Conservation (phyloP, 202 grass and related monocot species). For the Zizania palustris region DNA sequence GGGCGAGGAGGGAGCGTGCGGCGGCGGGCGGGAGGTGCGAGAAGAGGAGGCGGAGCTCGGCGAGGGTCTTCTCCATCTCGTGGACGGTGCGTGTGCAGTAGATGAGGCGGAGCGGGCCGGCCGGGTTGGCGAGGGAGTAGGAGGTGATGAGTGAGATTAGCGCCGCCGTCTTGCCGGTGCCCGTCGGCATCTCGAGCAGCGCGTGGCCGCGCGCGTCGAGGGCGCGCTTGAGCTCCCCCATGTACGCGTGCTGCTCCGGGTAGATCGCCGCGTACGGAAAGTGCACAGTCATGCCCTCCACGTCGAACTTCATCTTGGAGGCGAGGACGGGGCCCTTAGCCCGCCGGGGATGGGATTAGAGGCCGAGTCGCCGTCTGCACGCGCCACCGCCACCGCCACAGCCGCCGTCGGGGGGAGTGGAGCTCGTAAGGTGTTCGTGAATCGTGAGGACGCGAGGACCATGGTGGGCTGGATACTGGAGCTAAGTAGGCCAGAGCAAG, state of each 20-base stretch:
- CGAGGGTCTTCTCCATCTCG: slow-evolving; percentile 97
- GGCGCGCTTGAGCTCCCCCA: slow-evolving; percentile 85
- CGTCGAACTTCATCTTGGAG: slow-evolving; percentile 60
- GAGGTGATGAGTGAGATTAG: slow-evolving; percentile 85
- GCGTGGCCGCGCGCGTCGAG: slow-evolving; percentile 92
- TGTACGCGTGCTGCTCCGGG: slow-evolving; percentile 95
- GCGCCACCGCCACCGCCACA: background rate
- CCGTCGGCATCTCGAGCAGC: slow-evolving; percentile 93
- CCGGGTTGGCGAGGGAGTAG: slow-evolving; percentile 68
- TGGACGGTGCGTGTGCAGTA: slow-evolving; percentile 99
- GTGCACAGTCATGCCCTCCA: slow-evolving; percentile 82
- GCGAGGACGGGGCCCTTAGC: background rate
- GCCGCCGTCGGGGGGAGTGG: slow-evolving; percentile 26
- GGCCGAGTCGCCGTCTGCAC: background rate
- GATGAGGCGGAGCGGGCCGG: slow-evolving; percentile 66
- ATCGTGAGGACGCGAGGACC: background rate
- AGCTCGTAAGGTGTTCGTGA: slow-evolving; percentile 26
- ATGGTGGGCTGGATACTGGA: slow-evolving; percentile 13
- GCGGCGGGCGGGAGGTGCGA: slow-evolving; percentile 57
- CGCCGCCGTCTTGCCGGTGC: slow-evolving; percentile 90
- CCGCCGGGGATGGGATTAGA: background rate
- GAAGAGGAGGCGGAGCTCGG: slow-evolving; percentile 84
- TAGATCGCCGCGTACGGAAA: slow-evolving; percentile 95
- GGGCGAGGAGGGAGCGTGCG: slow-evolving; percentile 63
- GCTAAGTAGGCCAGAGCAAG: background rate